Percentiles rank a stretch among this genome's conserved stretches.
These are phyloP conservation scores for Aspergillus sp. DNA, from an alignment of 2,329 filamentous ascomycete genomes.

Conservation along the genomic window DNA sequence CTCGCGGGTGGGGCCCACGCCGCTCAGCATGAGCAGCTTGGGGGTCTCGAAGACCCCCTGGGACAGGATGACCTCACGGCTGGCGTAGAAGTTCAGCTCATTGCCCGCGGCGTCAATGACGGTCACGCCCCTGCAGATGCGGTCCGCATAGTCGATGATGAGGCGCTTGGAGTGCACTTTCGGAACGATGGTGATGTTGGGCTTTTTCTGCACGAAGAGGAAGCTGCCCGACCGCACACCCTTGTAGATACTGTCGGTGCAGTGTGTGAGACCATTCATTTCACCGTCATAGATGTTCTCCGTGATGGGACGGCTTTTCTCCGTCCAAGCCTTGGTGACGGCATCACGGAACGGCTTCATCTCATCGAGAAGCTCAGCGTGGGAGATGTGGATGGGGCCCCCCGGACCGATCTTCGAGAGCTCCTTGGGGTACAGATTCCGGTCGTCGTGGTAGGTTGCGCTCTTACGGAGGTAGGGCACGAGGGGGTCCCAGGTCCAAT, in stretches of 20 bases:
- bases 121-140: slow-evolving; percentile 38
- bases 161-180: slow-evolving; percentile 44
- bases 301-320: slow-evolving; percentile 13
- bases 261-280: slow-evolving; percentile 20
- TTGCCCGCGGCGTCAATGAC: slow-evolving; percentile 35
- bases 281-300: slow-evolving; percentile 41
- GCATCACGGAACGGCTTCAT: slow-evolving; percentile 42
- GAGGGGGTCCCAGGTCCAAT: slow-evolving; percentile 49
- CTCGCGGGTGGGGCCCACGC: slow-evolving; percentile 33
- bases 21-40: slow-evolving; percentile 44
- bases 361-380: slow-evolving; percentile 47
- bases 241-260: slow-evolving; percentile 47
- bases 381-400: slow-evolving; percentile 47
- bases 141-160: slow-evolving; percentile 38
- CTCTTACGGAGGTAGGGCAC: slow-evolving; percentile 44
- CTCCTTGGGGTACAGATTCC: slow-evolving; percentile 34
- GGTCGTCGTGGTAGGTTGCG: slow-evolving; percentile 51
- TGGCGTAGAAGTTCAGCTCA: slow-evolving; percentile 40
- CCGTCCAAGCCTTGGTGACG: neutral
- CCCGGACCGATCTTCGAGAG: slow-evolving; percentile 43
- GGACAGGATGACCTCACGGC: slow-evolving; percentile 41
- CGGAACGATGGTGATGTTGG: slow-evolving; percentile 40
- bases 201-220: slow-evolving; percentile 43
- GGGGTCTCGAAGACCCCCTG: slow-evolving; percentile 47
- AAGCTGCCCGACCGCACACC: slow-evolving; percentile 44